Percentiles rank a stretch among this genome's conserved stretches.
phyloP scores from a whole-genome alignment of 768 basidiomycete genomes.

The Lactifluus pinguis region DNA sequence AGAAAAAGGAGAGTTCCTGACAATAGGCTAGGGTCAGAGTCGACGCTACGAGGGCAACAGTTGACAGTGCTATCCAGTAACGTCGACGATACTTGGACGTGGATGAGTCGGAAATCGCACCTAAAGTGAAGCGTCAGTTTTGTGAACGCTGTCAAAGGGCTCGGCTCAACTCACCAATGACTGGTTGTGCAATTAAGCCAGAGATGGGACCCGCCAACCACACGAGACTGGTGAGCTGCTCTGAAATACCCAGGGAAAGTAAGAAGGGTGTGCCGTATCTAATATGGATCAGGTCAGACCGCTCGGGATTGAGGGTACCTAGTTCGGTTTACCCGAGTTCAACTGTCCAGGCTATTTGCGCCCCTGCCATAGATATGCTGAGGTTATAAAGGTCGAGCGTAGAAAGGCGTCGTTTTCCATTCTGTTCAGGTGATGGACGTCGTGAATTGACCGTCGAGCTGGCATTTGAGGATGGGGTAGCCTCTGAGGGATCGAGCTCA shows the following conservation, averaged over 20 bases:
- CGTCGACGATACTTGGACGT: constrained; percentile 83
- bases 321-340: constrained; percentile 67
- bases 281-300: constrained; percentile 7
- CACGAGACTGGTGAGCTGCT: constrained; percentile 85
- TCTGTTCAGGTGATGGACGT: constrained; percentile 23
- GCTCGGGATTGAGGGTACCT: neutral
- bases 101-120: constrained; percentile 93
- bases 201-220: constrained; percentile 96
- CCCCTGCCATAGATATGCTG: constrained; percentile 89
- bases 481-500: constrained; percentile 9
- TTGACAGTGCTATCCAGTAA: constrained; percentile 90
- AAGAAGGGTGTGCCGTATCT: constrained; percentile 97
- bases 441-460: neutral
- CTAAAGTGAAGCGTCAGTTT: constrained; percentile 29
- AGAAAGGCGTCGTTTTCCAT: constrained; percentile 28
- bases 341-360: constrained; percentile 92
- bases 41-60: constrained; percentile 66
- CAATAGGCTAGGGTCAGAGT: constrained; percentile 82
- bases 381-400: constrained; percentile 54
- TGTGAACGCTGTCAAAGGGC: neutral
- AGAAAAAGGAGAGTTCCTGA: constrained; percentile 53
- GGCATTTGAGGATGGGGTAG: neutral
- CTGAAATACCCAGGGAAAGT: constrained; percentile 69
- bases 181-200: constrained; percentile 91
- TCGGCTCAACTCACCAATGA: constrained; percentile 62